These are phyloP conservation scores for Zanthoxylum bungeanum DNA, from an alignment of 345 rosid species.

Conservation along the genomic window DNA sequence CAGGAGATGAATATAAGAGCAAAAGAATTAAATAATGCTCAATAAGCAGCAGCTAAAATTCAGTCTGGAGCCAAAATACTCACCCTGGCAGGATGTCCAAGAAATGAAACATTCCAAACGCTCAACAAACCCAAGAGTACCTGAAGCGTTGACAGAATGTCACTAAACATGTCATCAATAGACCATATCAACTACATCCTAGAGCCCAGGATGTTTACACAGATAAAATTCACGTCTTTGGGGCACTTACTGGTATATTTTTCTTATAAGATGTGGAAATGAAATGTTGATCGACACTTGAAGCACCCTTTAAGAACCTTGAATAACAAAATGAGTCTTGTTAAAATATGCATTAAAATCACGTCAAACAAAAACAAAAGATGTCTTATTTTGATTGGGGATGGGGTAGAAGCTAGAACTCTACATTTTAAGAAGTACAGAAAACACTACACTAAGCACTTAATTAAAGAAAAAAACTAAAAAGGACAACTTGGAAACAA, in stretches of 20 bases:
- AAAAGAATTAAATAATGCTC: neutral
- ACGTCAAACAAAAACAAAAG: neutral
- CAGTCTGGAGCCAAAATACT: constrained; percentile 24
- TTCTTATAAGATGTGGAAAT: constrained; percentile 64
- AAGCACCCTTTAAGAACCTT: constrained; percentile 92
- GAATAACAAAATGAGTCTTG: constrained; percentile 8
- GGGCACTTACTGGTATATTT: constrained; percentile 78
- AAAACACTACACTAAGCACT: neutral
- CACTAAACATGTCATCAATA: neutral
- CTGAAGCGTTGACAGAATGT: constrained; percentile 37
- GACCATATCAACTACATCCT: neutral
- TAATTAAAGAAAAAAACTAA: neutral
- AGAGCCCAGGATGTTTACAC: neutral
- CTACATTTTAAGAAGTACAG: neutral
- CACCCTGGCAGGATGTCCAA: constrained; percentile 94
- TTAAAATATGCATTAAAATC: neutral
- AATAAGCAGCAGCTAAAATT: constrained; percentile 7
- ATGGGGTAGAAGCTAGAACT: neutral
- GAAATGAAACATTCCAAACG: constrained; percentile 88
- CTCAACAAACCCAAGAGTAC: constrained; percentile 86
- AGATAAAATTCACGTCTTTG: constrained; percentile 4
- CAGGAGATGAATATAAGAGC: neutral
- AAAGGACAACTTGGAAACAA: neutral
- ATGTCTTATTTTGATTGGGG: neutral
- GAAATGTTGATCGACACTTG: constrained; percentile 89